Base-by-base conservation (phyloP, 2,329 filamentous ascomycete genomes). In the Talaromyces verruculosus region DNA sequence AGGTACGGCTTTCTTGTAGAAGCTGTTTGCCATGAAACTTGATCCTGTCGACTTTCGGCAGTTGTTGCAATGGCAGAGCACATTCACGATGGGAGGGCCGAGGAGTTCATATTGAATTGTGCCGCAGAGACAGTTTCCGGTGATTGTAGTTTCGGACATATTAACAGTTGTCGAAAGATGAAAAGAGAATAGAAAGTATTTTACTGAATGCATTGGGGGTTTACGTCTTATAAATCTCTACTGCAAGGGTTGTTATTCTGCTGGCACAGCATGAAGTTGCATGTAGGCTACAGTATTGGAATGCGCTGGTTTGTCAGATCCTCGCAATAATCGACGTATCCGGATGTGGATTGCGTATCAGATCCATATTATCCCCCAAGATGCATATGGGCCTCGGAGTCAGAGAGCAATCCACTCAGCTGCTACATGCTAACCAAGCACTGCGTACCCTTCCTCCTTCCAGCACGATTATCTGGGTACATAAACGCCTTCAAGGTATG, bases 61-160 rank as follows among this genome's bases (percentile, higher is more conserved):
- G 43, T 65, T 60, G 13, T 65, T 58, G 57, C 63, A 65, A 17
- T 61, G 43, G 45, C 63, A 65, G 25, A 65, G 39, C 13, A 81
- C 28, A 10, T 47, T 58, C 25, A 45, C 6, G 3, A 64, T 2
- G 2, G 51, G 51, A 58, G 51, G 33, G 37, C 45, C 62, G 15
- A 37, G 45, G 10, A 64, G 49, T 45, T 64, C 51, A 30, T 64
- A 64, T 7, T 58, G 62, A 35, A 64, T 49, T 37, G 25, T 47
- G n/a, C 62, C 62, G 39, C 62, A 58, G 39, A 64, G 62, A 11
- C 62, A 64, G 41, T 39, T 45, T 25, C 62, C 62, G 19, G 35
- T 22, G 10, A 58, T 59, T 19, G 51, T 43, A 19, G n/a, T 8
- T 47, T 61, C 58, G 8, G 35, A 2, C 39, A 61, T 61, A n/a